Base-by-base conservation (phyloP, 1,284 basidiomycete species). In the Pterula multifida region DNA sequence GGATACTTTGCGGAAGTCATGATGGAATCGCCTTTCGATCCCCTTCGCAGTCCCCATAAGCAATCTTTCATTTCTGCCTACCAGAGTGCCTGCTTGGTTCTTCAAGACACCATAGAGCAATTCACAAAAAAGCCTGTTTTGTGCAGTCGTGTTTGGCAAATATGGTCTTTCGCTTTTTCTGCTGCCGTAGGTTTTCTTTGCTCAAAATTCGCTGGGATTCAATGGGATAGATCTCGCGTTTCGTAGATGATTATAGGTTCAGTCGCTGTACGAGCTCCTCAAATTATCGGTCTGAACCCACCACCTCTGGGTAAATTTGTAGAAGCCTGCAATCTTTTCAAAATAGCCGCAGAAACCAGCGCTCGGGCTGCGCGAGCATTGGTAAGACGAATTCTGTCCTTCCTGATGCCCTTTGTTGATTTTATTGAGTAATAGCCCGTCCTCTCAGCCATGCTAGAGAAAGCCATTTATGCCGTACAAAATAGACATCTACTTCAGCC, bases 1-100 rank as follows among this genome's bases (percentile, higher is more conserved):
- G 65, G 68, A 13, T 72, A 68, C 57, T 75, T 76, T 55, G 69
- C 69, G 3, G 69, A 72, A 54, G 71, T 68, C 3, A 64, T 76
- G 63, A 59, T 64, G 3, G 70, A 73, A 50, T 57, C 68, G 50
- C 65, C 70, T 2, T 53, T 60, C 1, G 64, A 73, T 55, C 71
- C 72, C 1, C 55, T 72, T 49, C 56, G 58, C 36, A 70, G 70
- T 53, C 64, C 66, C 1, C 68, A 68, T 52, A 60, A 65, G 28
- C 66, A 66, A 32, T 75, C 72, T 3, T 68, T 75, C 25, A 51
- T 64, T 11, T 65, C 67, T 11, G 68, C 72, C 17, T 75, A 74
- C 57, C 60, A 68, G 22, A 66, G 67, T 49, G 72, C 73, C 1
- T 72, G 66, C 47, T 55, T 60, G 23, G 63, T 74, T 9, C 57